Evolutionary conservation across 306 rosid species (phyloP), one percentile per base, ranked within the genome.

Genomic region (Albizia julibrissin): DNA sequence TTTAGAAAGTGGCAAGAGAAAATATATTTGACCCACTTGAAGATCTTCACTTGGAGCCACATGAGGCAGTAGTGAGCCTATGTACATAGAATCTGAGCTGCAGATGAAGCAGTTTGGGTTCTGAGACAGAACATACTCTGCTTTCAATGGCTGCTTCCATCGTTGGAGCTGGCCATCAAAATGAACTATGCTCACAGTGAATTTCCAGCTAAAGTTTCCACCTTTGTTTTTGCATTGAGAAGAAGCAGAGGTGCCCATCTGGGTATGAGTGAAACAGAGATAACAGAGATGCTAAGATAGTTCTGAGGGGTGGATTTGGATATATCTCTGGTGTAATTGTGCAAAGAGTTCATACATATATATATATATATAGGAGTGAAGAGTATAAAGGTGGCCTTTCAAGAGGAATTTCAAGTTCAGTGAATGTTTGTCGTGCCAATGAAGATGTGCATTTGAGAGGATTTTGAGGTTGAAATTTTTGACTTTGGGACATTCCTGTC

Each of bases 191-290:
- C 79, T 89, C 69, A 73, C 78, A 8, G 66, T 75, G 72, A 37
- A 72, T 16, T 80, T 71, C 84, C 78, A 76, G 13, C 44, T 72
- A 10, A 83, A 54, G 69, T 54, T 42, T 19, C 70, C 69, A 37
- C 31, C 74, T 52, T 64, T 47, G 44, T 46, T 81, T 47, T 69
- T 49, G 43, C 43, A 65, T 22, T 76, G 84, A 22, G 90, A 75
- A 42, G 92, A 89, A 59, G 85, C 83, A 72, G 87, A 89, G 6
- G 80, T 61, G 4, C 92, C 92, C 90, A 87, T 87, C 22, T 19
- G 64, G 3, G 14, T 68, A 8, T 6, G 34, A 43, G 83, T 61
- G 68, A 37, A 69, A 31, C 84, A 69, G 70, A 47, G 47, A 64
- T 21, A 65, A 49, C 40, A 80, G 69, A 62, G 29, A 62, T 3